A percentile compares a stretch with the other conserved stretches of the same genome.
These are phyloP conservation scores for Aegle marmelos DNA, from an alignment of 345 rosid genomes.

Conservation along the genomic window DNA sequence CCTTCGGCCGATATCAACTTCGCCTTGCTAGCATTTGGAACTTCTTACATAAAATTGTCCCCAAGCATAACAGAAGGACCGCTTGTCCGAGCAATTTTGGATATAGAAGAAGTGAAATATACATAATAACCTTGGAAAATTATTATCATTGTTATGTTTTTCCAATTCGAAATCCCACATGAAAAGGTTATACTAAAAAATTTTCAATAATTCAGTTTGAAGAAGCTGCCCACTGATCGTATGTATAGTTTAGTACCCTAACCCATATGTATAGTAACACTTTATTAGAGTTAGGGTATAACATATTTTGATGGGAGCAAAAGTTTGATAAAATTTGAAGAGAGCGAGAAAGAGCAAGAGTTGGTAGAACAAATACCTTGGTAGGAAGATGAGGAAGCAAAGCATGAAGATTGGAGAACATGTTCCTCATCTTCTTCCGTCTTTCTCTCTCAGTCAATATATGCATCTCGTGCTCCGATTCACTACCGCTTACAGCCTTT, in stretches of 20 bases:
- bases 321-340: background rate
- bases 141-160: too few species aligned
- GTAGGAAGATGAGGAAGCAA: constrained; percentile 50
- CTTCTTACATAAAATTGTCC: background rate
- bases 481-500: constrained; percentile 11
- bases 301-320: background rate
- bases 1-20: background rate
- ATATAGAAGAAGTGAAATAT: too few species aligned
- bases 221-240: background rate
- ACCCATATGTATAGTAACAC: background rate
- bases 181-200: too few species aligned
- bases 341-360: background rate
- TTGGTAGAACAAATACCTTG: constrained; percentile 29
- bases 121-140: too few species aligned
- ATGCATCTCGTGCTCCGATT: constrained; percentile 45
- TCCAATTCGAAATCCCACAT: too few species aligned
- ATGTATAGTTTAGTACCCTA: background rate
- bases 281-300: background rate
- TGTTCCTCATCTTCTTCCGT: constrained; percentile 61
- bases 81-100: too few species aligned
- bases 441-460: constrained; percentile 58
- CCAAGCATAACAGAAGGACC: background rate
- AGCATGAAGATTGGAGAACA: constrained; percentile 53
- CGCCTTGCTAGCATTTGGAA: background rate
- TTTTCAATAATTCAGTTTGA: background rate